Percentiles rank a stretch among this genome's conserved stretches.
Conservation (phyloP, 371 early-diverging fungal species). For the Batrachochytrium dendrobatidis region DNA sequence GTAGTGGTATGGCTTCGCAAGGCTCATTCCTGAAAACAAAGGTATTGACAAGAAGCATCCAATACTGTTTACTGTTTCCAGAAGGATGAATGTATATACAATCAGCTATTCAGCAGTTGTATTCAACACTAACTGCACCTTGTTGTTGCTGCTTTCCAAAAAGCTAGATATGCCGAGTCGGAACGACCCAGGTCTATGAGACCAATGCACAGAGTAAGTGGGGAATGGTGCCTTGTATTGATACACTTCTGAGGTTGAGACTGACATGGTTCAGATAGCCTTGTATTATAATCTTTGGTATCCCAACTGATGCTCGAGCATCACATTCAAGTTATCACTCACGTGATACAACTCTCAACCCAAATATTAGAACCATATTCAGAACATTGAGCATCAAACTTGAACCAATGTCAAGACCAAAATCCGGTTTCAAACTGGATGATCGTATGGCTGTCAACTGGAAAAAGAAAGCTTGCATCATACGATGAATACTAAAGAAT, state of each 20-base stretch:
- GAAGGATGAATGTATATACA: neutral
- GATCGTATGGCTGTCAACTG: too few species aligned
- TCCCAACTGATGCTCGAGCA: too few species aligned
- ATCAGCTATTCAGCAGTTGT: neutral
- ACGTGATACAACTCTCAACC: slow-evolving; percentile 1
- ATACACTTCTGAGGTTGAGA: slow-evolving; percentile 37
- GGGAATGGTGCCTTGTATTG: slow-evolving; percentile 79
- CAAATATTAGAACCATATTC: neutral
- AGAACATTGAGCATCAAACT: neutral
- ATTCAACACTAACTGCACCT: slow-evolving; percentile 52
- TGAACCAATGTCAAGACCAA: neutral
- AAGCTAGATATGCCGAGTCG: slow-evolving; percentile 79
- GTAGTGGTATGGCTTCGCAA: neutral
- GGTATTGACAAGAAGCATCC: too few species aligned
- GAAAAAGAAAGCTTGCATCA: too few species aligned
- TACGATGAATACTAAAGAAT: too few species aligned
- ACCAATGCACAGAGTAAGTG: slow-evolving; percentile 84
- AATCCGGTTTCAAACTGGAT: too few species aligned
- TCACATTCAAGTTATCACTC: neutral
- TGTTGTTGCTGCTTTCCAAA: slow-evolving; percentile 72
- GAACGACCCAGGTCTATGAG: slow-evolving; percentile 59
- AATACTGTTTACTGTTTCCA: neutral
- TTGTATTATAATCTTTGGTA: too few species aligned
- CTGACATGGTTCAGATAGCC: neutral
- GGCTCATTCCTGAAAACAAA: neutral